Evolutionary conservation across 805 yeast species (phyloP).

Genomic region (Myxozyma neotropica): DNA sequence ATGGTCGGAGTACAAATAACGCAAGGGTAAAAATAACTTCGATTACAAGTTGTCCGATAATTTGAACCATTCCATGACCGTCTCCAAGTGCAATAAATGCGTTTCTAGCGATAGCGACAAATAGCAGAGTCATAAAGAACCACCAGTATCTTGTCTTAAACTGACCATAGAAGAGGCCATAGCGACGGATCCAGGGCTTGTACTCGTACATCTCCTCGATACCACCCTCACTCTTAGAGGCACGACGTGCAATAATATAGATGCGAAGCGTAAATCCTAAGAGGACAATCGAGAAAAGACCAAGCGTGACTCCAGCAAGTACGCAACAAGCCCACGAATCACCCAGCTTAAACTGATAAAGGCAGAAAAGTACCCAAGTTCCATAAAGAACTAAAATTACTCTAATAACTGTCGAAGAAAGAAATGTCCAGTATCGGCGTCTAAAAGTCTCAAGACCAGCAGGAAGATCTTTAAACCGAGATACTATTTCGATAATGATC

Average conservation of each 20-base stretch:
- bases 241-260: slow-evolving; percentile 37
- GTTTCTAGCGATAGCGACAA: slow-evolving; percentile 39
- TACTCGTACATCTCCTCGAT: slow-evolving; percentile 37
- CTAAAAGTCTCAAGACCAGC: slow-evolving; percentile 35
- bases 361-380: slow-evolving; percentile 40
- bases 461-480: slow-evolving; percentile 16
- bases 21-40: slow-evolving; percentile 37
- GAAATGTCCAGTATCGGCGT: slow-evolving; percentile 34
- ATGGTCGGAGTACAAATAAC: slow-evolving; percentile 37
- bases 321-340: slow-evolving; percentile 42
- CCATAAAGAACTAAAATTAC: slow-evolving; percentile 42
- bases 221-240: slow-evolving; percentile 34
- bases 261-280: slow-evolving; percentile 37
- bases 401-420: slow-evolving; percentile 38
- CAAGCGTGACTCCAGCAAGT: slow-evolving; percentile 41
- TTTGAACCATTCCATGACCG: slow-evolving; percentile 42
- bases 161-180: slow-evolving; percentile 43
- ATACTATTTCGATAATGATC: slow-evolving; percentile 35
- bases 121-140: slow-evolving; percentile 39
- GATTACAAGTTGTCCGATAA: slow-evolving; percentile 41
- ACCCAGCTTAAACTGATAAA: slow-evolving; percentile 40
- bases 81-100: slow-evolving; percentile 43
- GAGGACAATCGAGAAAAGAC: slow-evolving; percentile 37
- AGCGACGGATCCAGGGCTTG: slow-evolving; percentile 41
- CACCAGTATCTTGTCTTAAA: slow-evolving; percentile 42